phyloP scores from a whole-genome alignment of 345 rosid genomes.

The Garcia nutans region DNA sequence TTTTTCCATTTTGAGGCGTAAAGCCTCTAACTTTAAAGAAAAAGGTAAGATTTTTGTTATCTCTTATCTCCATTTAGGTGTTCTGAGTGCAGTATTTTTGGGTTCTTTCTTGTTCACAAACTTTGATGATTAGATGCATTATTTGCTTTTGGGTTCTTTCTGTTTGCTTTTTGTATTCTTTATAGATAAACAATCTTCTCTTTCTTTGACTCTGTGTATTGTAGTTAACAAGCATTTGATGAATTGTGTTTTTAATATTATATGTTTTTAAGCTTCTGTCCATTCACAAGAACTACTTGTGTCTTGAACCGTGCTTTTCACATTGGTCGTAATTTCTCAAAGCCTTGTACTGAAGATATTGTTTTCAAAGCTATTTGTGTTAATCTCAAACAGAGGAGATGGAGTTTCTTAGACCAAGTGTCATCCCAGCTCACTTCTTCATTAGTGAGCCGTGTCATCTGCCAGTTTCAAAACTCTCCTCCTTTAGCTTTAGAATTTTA shows the following conservation, averaged over 20 bases:
- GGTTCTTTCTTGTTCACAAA: too few species aligned
- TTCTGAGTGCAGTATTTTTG: too few species aligned
- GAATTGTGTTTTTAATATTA: slow-evolving; percentile 9
- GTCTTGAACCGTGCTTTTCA: slow-evolving; percentile 42
- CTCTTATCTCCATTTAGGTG: too few species aligned
- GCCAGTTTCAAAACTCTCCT: slow-evolving; percentile 53
- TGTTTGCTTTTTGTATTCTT: too few species aligned
- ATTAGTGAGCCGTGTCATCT: slow-evolving; percentile 43
- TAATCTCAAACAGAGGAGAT: slow-evolving; percentile 59
- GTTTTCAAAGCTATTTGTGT: slow-evolving; percentile 52
- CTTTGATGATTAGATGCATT: too few species aligned
- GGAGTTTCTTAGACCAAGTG: slow-evolving; percentile 51
- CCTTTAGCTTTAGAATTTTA: slow-evolving; percentile 57
- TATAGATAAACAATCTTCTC: background rate
- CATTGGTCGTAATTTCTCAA: slow-evolving; percentile 38
- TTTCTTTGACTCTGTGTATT: background rate
- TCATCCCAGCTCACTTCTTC: slow-evolving; percentile 43
- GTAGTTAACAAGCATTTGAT: background rate
- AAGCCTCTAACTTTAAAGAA: too few species aligned
- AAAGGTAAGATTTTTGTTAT: too few species aligned
- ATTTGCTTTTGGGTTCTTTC: too few species aligned
- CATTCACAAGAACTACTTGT: slow-evolving; percentile 27
- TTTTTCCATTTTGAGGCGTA: too few species aligned
- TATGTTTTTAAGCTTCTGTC: slow-evolving; percentile 32
- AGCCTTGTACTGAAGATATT: slow-evolving; percentile 46